Base-by-base conservation (phyloP, 768 basidiomycete genomes). In the Suillus luteus region DNA sequence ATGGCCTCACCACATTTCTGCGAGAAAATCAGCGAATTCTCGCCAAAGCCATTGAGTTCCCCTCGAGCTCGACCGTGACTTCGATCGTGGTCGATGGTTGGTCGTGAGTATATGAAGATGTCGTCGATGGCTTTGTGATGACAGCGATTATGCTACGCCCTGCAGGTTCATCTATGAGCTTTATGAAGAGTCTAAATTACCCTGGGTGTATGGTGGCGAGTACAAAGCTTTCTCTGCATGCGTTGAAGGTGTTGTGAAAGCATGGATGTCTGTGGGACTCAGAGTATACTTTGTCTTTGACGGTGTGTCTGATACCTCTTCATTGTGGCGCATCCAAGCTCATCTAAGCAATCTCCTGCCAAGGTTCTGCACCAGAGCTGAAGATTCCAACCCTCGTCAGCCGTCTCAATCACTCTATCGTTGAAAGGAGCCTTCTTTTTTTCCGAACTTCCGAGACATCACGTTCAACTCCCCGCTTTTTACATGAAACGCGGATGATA, bases 201-300 rank as follows among this genome's bases (percentile, higher is more conserved):
- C 91, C 7, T 94, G 92, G 93, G 90, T 91, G 1, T 95, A 92
- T 69, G 93, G 93, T 7, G 93, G 93, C 14, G 92, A 95, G 75
- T 92, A 92, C 67, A 70, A 73, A 2, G 81, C 81, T 60, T 89
- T 92, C 65, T 73, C 75, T 9, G 68, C 72, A n/a, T 73, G 84
- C 19, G 79, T 90, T 4, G 73, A 71, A 51, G 73, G 67, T 55
- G 82, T 88, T 17, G 85, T 90, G 14, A 72, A 81, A 64, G 86
- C 88, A 14, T 93, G 91, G 93, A 80, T 89, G 52, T 76, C 78
- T 31, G 78, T 91, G 11, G 89, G 91, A 24, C 72, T 93, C 44
- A 78, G 79, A 59, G 76, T 92, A 7, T 81, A 85, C 69, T 90
- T 95, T 68, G 92, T 94, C 7, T 94, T 95, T 68, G 93, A 95